These are phyloP conservation scores for Hypericum androsaemum DNA, from an alignment of 345 rosid genomes.

Conservation along the genomic window DNA sequence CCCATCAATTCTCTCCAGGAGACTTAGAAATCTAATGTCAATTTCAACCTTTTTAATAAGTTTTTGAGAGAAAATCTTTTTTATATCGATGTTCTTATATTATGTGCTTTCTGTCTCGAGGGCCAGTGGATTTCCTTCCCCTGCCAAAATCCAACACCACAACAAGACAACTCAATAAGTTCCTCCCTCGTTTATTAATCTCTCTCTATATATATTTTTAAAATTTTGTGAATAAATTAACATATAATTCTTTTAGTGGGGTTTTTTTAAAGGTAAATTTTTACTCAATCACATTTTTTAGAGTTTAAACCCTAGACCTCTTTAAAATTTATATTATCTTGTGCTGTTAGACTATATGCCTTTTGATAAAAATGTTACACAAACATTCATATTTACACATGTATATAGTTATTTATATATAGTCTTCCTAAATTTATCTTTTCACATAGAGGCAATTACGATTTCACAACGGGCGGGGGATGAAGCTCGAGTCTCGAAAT, in stretches of 20 bases:
- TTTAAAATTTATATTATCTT: too few relatives aligned
- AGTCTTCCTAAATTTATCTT: too few relatives aligned
- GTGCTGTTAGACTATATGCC: too few relatives aligned
- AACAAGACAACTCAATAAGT: constrained; percentile 27
- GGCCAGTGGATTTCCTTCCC: constrained; percentile 34
- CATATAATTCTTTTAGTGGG: too few relatives aligned
- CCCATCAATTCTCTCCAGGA: not conserved
- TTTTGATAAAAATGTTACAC: too few relatives aligned
- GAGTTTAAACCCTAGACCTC: too few relatives aligned
- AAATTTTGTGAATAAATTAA: too few relatives aligned
- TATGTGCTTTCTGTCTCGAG: constrained; percentile 26
- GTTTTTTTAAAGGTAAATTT: too few relatives aligned
- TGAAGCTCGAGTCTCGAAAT: constrained; percentile 19
- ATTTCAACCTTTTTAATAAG: constrained; percentile 18
- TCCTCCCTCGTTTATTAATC: not conserved
- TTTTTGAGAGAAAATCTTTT: too few relatives aligned
- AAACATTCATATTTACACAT: too few relatives aligned
- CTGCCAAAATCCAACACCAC: constrained; percentile 34
- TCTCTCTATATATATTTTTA: constrained; percentile 7
- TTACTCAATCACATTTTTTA: too few relatives aligned
- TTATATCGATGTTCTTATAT: constrained; percentile 9
- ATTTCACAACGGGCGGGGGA: constrained; percentile 21
- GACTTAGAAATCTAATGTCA: constrained; percentile 20
- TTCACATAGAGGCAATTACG: constrained; percentile 12
- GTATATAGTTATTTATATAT: too few relatives aligned